Evolutionary conservation across 139 green algal genomes (phyloP).

Genomic region (Tetraselmis striata): DNA sequence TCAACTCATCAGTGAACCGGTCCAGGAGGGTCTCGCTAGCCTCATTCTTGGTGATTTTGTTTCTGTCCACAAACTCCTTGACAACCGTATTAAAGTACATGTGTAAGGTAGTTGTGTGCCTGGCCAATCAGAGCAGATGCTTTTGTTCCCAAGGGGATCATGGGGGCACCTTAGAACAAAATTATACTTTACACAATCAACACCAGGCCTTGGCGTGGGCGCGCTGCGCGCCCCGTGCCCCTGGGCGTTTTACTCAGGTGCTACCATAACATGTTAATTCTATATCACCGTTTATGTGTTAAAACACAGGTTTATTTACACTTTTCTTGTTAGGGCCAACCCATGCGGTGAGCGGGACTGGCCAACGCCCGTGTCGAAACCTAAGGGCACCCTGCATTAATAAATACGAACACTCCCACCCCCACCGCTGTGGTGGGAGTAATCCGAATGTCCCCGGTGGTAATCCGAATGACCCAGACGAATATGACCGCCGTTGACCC

Average conservation of each 20-base stretch:
- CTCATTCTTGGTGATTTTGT: neutral
- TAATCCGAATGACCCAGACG: too few species aligned
- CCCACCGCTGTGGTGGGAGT: too few species aligned
- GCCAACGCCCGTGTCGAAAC: too few species aligned
- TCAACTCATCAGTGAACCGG: neutral
- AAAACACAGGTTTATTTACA: neutral
- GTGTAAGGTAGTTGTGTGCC: neutral
- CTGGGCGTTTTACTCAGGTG: neutral
- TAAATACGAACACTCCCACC: too few species aligned
- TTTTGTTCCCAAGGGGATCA: neutral
- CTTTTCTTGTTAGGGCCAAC: neutral
- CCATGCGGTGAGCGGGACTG: too few species aligned
- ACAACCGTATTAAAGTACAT: neutral
- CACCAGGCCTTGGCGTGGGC: neutral
- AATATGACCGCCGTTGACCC: too few species aligned
- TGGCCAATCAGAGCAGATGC: neutral
- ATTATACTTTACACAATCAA: neutral
- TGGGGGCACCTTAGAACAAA: neutral
- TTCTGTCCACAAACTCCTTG: neutral
- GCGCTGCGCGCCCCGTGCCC: neutral
- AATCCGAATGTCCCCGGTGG: too few species aligned
- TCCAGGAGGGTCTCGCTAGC: neutral
- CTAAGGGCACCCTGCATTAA: too few species aligned
- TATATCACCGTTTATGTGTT: neutral
- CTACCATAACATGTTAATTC: neutral